phyloP scores from a whole-genome alignment of 164 flowering plant genomes.

The Protea cynaroides region DNA sequence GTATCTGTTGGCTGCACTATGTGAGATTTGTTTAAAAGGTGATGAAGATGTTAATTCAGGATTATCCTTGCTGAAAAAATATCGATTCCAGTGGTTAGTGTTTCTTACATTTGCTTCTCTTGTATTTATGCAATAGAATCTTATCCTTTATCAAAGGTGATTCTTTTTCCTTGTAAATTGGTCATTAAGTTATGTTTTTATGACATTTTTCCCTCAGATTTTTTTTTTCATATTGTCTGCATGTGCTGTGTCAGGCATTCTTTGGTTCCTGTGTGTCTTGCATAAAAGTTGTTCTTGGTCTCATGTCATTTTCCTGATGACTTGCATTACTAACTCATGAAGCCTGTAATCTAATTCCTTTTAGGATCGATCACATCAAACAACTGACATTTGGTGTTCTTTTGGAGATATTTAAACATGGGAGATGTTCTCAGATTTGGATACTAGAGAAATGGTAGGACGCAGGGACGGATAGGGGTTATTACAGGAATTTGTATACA shows the following conservation, averaged over 20 bases:
- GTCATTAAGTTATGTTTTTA: not conserved
- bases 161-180: not conserved
- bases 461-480: no score
- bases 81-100: slow-evolving; percentile 43
- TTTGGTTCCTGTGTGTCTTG: no score
- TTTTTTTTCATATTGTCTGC: not conserved
- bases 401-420: no score
- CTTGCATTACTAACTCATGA: no score
- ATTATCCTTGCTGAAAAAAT: slow-evolving; percentile 42
- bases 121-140: not conserved
- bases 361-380: no score
- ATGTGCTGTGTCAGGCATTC: not conserved
- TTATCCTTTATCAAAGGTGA: not conserved
- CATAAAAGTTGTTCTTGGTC: no score
- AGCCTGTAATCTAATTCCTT: no score
- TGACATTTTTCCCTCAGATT: not conserved
- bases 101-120: not conserved
- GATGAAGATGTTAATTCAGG: slow-evolving; percentile 29
- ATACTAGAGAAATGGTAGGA: no score
- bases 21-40: slow-evolving; percentile 74
- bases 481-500: no score
- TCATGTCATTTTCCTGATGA: no score
- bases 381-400: no score
- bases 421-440: no score
- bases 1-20: slow-evolving; percentile 53